Base-by-base conservation (phyloP, 176 grass and related monocot species). In the sorghum (Sorghum bicolor) region DNA sequence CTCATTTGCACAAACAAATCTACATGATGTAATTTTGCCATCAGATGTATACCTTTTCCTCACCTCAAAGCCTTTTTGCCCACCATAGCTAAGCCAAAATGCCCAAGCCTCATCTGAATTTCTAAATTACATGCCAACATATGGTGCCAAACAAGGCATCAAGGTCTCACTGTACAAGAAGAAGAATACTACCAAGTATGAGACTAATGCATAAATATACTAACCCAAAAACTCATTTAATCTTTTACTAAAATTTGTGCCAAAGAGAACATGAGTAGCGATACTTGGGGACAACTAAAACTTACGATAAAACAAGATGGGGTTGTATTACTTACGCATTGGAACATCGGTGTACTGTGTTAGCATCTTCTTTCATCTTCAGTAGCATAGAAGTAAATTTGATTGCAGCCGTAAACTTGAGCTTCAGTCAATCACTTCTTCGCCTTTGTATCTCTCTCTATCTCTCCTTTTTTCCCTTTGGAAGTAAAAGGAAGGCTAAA, bases 51-150 rank as follows among this genome's bases (percentile, higher is more conserved):
- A 67, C 28, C 63, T 67, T 67, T 50, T 80, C 15, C 63, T 78
- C 4, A 47, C 70, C 25, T 73, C 70, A 30, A 73, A 73, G 70
- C 70, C 70, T 29, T 73, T 73, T 4, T 73, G 40, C 6, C 41
- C 77, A 67, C 62, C 62, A 32, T 80, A 67, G 41, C 29, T 67
- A 67, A 67, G 28, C 41, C 63, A 80, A 80, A 80, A 80, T 24
- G 40, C 7, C 70, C 70, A 73, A 48, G 70, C 70, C 12, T 80
- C 77, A 50, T 80, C 12, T 8, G 20, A 50, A 80, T 32, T 80
- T 80, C 77, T 67, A 67, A 80, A 80, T 66, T 80, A 40, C 62
- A 80, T 67, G 29, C 29, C 63, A 80, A 80, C 77, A 66, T 67
- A 31, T 14, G 61, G 39, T 33, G 64, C 62, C 26, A 79, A 79